Conservation (phyloP, 1,139 yeast genomes). For the Blastobotrys apis region DNA sequence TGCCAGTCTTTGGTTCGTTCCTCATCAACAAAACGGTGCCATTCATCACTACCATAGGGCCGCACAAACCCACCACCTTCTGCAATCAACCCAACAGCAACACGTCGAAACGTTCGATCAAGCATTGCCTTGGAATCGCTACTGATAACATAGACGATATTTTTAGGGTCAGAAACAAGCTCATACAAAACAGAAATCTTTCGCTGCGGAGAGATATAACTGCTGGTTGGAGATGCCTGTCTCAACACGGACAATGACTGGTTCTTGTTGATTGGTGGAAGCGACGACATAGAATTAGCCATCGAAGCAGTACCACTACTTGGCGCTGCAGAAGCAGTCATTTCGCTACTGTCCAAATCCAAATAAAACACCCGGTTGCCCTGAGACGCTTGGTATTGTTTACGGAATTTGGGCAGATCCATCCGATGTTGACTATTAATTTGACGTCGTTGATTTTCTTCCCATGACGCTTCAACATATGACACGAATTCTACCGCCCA, state of each 20-base stretch:
- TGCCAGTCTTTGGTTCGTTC: constrained; percentile 52
- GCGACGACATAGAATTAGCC: not conserved
- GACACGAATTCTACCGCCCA: constrained; percentile 67
- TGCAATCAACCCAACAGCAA: constrained; percentile 75
- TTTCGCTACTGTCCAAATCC: constrained; percentile 27
- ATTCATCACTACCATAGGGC: constrained; percentile 39
- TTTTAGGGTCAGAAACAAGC: constrained; percentile 49
- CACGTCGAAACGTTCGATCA: constrained; percentile 63
- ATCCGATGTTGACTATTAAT: constrained; percentile 31
- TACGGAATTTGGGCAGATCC: constrained; percentile 23
- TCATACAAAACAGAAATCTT: constrained; percentile 40
- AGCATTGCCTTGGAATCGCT: constrained; percentile 59
- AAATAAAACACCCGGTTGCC: constrained; percentile 34
- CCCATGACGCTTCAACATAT: constrained; percentile 61
- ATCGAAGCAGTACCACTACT: not conserved
- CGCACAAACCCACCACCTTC: constrained; percentile 79
- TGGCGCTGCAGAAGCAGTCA: not conserved
- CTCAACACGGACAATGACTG: not conserved
- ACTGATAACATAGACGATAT: constrained; percentile 68
- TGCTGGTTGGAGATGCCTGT: constrained; percentile 16
- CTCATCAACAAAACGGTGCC: constrained; percentile 64
- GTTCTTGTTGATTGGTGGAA: not conserved
- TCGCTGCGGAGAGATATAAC: constrained; percentile 33
- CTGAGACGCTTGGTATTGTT: constrained; percentile 20
- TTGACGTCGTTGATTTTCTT: constrained; percentile 46